These are phyloP conservation scores for Talaromyces sp. DNA, from an alignment of 2,329 filamentous ascomycete species.

Conservation along the genomic window DNA sequence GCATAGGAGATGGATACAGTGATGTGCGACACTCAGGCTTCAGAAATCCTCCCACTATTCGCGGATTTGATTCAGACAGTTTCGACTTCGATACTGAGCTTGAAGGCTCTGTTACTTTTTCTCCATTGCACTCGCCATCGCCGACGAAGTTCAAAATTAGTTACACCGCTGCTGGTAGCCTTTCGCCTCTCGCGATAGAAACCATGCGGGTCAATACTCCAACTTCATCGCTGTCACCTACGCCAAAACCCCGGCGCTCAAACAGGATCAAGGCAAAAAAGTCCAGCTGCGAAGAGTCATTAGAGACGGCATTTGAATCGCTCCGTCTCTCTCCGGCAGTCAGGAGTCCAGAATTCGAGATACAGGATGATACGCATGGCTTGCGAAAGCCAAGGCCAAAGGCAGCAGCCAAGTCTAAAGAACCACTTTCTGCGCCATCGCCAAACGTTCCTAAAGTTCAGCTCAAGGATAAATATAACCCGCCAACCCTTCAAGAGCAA, in stretches of 20 bases:
- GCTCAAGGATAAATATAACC: neutral
- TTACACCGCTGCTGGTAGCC: slow-evolving; percentile 27
- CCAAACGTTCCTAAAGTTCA: neutral
- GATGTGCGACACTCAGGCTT: neutral
- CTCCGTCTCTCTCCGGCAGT: slow-evolving; percentile 22
- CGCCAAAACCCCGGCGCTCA: slow-evolving; percentile 10
- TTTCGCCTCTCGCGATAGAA: slow-evolving; percentile 4
- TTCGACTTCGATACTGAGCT: slow-evolving; percentile 13
- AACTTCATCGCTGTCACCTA: neutral
- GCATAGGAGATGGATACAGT: neutral
- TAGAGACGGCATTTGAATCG: slow-evolving; percentile 26
- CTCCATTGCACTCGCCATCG: slow-evolving; percentile 8
- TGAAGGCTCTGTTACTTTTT: slow-evolving; percentile 3
- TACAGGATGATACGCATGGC: neutral
- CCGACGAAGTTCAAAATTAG: slow-evolving; percentile 25
- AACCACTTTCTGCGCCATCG: neutral
- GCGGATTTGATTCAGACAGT: slow-evolving; percentile 2
- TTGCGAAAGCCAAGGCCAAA: neutral
- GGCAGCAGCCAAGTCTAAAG: neutral
- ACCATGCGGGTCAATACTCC: neutral
- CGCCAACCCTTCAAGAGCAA: neutral
- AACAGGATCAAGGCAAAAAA: slow-evolving; percentile 5
- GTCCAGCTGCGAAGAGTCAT: neutral
- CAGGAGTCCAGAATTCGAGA: neutral
- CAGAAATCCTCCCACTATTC: neutral